These are phyloP conservation scores for Trichosporon coremiiforme DNA, from an alignment of 1,284 basidiomycete species.

Conservation along the genomic window DNA sequence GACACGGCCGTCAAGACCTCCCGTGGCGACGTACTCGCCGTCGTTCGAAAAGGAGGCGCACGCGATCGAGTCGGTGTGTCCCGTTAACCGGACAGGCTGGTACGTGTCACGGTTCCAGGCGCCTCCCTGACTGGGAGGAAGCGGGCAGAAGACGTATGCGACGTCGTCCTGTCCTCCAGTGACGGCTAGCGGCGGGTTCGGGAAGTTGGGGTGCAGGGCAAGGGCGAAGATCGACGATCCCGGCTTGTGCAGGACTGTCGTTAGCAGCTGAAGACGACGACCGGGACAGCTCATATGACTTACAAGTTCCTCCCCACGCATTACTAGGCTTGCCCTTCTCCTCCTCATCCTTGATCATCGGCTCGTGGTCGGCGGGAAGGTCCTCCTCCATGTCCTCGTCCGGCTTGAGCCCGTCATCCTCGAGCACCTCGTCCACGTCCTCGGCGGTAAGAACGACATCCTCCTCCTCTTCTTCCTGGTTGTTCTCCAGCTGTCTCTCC, in stretches of 20 bases:
- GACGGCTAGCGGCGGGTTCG: slow-evolving; percentile 78
- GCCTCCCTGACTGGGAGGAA: slow-evolving; percentile 33
- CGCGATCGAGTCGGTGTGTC: slow-evolving; percentile 90
- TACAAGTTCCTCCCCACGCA: slow-evolving; percentile 36
- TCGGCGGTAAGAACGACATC: slow-evolving; percentile 27
- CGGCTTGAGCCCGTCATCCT: slow-evolving; percentile 65
- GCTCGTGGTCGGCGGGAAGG: slow-evolving; percentile 45
- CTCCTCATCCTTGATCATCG: slow-evolving; percentile 34
- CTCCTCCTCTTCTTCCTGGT: slow-evolving; percentile 21
- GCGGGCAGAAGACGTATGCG: slow-evolving; percentile 75
- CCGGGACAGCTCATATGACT: slow-evolving; percentile 6
- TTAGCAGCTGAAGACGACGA: slow-evolving; percentile 17
- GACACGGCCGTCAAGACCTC: slow-evolving; percentile 95
- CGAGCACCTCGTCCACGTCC: slow-evolving; percentile 45
- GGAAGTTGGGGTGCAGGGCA: slow-evolving; percentile 69
- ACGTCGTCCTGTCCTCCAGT: slow-evolving; percentile 95
- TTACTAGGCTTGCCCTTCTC: slow-evolving; percentile 37
- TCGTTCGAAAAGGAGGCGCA: slow-evolving; percentile 78
- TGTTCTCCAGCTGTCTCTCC: neutral
- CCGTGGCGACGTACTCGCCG: slow-evolving; percentile 89
- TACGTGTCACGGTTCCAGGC: slow-evolving; percentile 65
- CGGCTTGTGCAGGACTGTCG: slow-evolving; percentile 51
- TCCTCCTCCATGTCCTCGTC: slow-evolving; percentile 58
- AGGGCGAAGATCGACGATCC: slow-evolving; percentile 78
- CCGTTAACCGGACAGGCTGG: slow-evolving; percentile 77